Base-by-base conservation (phyloP, 768 basidiomycete genomes). In the Termitomyces sp. region DNA sequence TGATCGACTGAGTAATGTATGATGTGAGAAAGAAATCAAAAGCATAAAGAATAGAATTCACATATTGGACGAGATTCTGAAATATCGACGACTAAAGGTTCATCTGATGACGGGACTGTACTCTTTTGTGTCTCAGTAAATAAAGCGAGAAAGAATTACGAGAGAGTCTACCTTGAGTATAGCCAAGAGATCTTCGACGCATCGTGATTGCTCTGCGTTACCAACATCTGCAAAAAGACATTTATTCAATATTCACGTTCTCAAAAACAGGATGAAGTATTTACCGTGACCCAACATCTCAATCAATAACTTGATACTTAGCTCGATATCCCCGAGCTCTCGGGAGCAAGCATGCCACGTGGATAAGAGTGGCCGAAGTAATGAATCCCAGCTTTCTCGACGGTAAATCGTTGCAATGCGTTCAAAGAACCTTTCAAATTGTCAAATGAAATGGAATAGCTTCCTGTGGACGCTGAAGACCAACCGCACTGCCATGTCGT, bases 351-450 rank as follows among this genome's bases (percentile, higher is more conserved):
- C 77, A 71, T 91, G 91, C 90, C 92, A 94, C 36, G 85, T 84
- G 38, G 77, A 74, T 45, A 95, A 76, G 11, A 97, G 81, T 8
- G 91, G 84, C 49, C 79, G 78, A 16, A 96, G 78, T 73, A 97
- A 80, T 0, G 80, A 67, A 9, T 76, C 74, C 94, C 94, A 98
- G 51, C 80, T 77, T 69, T 98, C 94, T 52, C 83, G 77, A n/a
- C 89, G 83, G 67, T 97, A 98, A 0, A 87, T 89, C 68, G 85
- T 88, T 1, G 90, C 87, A 58, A 98, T 96, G 14, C 94, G 85
- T 67, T 96, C 95, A 69, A 94, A 93, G 73, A 96, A 98, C 48
- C 92, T 95, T 61, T 16, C 6, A 40, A 26, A n/a, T 4, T n/a
- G 45, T 57, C 38, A 52, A n/a, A 51, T 44, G 30, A 33, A 49